A percentile compares a stretch with the other conserved stretches of the same genome.
phyloP scores from a whole-genome alignment of 2,329 filamentous ascomycete genomes.

The Gliomastix tumulicola region DNA sequence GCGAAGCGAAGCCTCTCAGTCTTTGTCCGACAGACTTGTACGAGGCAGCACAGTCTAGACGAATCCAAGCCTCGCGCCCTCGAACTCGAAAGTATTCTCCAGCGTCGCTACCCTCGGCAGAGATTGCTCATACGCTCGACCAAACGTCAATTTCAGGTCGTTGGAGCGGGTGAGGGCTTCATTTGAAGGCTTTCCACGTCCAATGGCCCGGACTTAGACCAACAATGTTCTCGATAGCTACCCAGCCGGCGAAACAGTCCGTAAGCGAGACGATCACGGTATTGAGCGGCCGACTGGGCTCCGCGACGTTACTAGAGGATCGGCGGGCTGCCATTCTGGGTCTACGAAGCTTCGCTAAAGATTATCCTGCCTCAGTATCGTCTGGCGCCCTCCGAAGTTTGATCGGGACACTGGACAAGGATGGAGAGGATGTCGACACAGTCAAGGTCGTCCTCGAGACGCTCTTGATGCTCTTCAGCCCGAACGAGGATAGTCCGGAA shows the following conservation, averaged over 20 bases:
- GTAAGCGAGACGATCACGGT: constrained; percentile 91
- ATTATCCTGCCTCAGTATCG: constrained; percentile 91
- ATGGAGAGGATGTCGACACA: constrained; percentile 92
- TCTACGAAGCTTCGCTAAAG: constrained; percentile 90
- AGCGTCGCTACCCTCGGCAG: too few species aligned
- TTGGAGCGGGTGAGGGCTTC: too few species aligned
- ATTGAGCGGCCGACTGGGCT: constrained; percentile 78
- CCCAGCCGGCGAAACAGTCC: constrained; percentile 88
- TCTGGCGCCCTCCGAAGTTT: constrained; percentile 86
- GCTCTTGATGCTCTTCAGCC: constrained; percentile 81
- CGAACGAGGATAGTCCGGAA: constrained; percentile 69
- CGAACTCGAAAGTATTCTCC: too few species aligned
- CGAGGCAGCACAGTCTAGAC: too few species aligned
- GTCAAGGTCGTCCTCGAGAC: constrained; percentile 94
- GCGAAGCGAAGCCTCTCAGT: too few species aligned
- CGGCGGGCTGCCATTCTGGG: constrained; percentile 88
- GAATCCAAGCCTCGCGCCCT: too few species aligned
- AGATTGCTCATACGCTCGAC: too few species aligned
- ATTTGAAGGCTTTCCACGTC: too few species aligned
- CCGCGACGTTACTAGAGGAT: constrained; percentile 88
- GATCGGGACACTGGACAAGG: constrained; percentile 77
- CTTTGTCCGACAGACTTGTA: too few species aligned
- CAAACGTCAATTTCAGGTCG: too few species aligned
- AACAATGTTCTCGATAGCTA: constrained; percentile 56
- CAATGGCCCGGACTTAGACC: too few species aligned